phyloP scores from a whole-genome alignment of 2,329 filamentous ascomycete species.

The Cercospora canescens region DNA sequence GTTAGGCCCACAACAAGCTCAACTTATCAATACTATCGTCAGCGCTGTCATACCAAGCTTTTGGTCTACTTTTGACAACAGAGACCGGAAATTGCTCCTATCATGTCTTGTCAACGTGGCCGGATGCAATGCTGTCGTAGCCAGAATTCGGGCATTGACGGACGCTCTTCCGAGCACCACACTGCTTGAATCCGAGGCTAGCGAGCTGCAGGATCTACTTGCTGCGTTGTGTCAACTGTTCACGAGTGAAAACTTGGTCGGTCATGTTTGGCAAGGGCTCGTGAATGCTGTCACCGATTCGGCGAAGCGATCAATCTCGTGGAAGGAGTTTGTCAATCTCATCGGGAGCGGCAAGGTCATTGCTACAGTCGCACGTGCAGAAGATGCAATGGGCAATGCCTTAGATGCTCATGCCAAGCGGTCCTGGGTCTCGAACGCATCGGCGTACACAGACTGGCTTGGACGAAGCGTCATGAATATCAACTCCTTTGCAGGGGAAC shows the following conservation, averaged over 20 bases:
- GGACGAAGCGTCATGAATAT: conserved; percentile 58
- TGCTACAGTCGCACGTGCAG: conserved; percentile 60
- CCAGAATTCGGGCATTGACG: conserved; percentile 58
- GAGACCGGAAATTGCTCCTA: conserved; percentile 56
- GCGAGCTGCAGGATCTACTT: conserved; percentile 40
- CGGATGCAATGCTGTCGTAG: conserved; percentile 74
- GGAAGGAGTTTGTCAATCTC: conserved; percentile 63
- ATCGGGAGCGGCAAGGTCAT: conserved; percentile 62
- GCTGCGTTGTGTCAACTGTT: conserved; percentile 46
- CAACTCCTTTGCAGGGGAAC: not conserved
- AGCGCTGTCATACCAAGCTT: conserved; percentile 77
- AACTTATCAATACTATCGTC: conserved; percentile 74
- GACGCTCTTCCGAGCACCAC: conserved; percentile 1
- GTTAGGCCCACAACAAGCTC: conserved; percentile 68
- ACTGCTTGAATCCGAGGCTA: not conserved
- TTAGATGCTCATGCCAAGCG: conserved; percentile 41
- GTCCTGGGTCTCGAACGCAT: conserved; percentile 66
- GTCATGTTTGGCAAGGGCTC: conserved; percentile 49
- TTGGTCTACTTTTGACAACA: conserved; percentile 63
- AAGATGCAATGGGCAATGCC: conserved; percentile 46
- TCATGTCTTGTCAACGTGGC: conserved; percentile 69
- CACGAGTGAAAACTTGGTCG: conserved; percentile 44
- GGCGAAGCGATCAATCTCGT: conserved; percentile 54
- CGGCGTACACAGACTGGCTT: conserved; percentile 70
- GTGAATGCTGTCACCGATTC: conserved; percentile 40